Evolutionary conservation across 75 land plant genomes (phyloP), one percentile per base, ranked within the genome.

Genomic region (Cryptomeria japonica): DNA sequence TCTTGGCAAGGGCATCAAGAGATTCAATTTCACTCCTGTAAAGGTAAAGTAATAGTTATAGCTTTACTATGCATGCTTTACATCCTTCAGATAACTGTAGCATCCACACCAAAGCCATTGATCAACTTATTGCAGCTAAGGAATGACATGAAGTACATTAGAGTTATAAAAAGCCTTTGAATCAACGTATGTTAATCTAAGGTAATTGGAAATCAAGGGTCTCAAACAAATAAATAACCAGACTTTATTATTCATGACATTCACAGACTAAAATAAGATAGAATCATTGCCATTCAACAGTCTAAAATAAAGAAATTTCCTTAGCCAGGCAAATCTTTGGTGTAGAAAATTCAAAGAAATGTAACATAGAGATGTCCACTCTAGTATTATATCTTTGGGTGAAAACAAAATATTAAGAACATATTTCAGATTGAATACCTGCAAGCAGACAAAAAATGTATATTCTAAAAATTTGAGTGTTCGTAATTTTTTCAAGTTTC

Each of bases 1-100:
- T 96, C 84, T 87, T 92, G 32, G 94, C 89, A 42, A 97, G 53
- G 73, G 96, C 88, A 88, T 96, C 98, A 90, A 87, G 11, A 9
- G 58, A 51, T 34, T 53, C 86, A 55, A 89, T 92, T 31, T 87
- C 93, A 85, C 86, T 56, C 87, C 95, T 95, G 90, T n/a, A 75
- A 15, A 79, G 37, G 16, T 9, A 83, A 75, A 75, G 77, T 3
- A 75, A 12, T 34, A 32, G 37, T 34, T 75, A 75, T 12, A 75
- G 16, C 16, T 75, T 34, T 16, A 34, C 13, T 34, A 75, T 32
- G 37, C 37, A 75, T 32, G 37, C 5, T 75, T 32, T 12, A 25
- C 9, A 25, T 25, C 37, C 0, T 64, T 22, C 64, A 19, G 64
- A 19, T 58, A 58, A 58, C 64, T 19, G 25, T 58, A 58, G 7